phyloP scores from a whole-genome alignment of 768 basidiomycete species.

The Macrolepiota fuliginosa region DNA sequence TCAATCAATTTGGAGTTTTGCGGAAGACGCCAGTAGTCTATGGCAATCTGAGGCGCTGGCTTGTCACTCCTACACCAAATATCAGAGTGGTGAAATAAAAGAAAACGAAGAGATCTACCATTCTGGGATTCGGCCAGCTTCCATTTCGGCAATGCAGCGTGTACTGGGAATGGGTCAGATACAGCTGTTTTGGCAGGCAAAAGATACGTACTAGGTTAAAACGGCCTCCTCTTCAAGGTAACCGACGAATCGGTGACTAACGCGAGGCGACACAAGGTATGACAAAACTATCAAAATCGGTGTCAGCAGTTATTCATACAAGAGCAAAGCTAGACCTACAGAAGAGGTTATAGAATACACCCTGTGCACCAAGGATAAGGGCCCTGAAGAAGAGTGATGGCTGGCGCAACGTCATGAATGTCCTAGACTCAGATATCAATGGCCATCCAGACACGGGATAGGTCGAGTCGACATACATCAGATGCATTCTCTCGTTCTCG shows the following conservation, averaged over 20 bases:
- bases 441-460: neutral
- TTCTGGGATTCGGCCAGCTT: slow-evolving; percentile 75
- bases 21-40: slow-evolving; percentile 89
- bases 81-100: neutral
- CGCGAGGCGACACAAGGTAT: slow-evolving; percentile 72
- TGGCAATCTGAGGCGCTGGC: slow-evolving; percentile 85
- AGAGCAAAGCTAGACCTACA: slow-evolving; percentile 43
- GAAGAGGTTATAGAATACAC: slow-evolving; percentile 87
- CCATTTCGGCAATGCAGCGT: slow-evolving; percentile 78
- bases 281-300: slow-evolving; percentile 52
- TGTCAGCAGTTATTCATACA: slow-evolving; percentile 15
- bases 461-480: slow-evolving; percentile 54
- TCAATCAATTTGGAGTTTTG: slow-evolving; percentile 79
- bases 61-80: slow-evolving; percentile 49
- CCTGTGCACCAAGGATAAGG: slow-evolving; percentile 87
- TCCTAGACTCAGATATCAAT: slow-evolving; percentile 44
- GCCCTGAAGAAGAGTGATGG: slow-evolving; percentile 81
- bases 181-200: neutral
- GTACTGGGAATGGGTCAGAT: slow-evolving; percentile 45
- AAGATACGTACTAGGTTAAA: slow-evolving; percentile 70
- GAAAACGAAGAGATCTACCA: slow-evolving; percentile 48
- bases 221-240: slow-evolving; percentile 96
- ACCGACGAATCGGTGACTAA: slow-evolving; percentile 90
- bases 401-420: slow-evolving; percentile 89
- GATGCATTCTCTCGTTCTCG: slow-evolving; percentile 96